A percentile compares a stretch with the other conserved stretches of the same genome.
Evolutionary conservation across 2,329 filamentous ascomycete species (phyloP).

Genomic region (Botrytis fabae): DNA sequence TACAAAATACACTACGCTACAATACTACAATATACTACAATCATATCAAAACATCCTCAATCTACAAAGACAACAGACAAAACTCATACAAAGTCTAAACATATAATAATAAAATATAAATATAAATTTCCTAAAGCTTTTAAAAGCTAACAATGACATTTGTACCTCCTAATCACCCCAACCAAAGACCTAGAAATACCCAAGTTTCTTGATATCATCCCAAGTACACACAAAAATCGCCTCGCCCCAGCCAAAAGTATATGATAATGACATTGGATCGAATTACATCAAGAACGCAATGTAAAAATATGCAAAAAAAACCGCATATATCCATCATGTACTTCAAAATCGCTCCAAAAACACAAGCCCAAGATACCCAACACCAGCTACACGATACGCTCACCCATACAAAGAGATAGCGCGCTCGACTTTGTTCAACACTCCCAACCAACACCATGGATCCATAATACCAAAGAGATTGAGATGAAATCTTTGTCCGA

Average conservation of each 20-base stretch:
- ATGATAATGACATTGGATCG: constrained; percentile 26
- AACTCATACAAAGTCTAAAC: background rate
- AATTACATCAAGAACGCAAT: constrained; percentile 27
- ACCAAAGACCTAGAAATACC: constrained; percentile 17
- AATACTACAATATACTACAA: background rate
- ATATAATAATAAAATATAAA: background rate
- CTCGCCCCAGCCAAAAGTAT: constrained; percentile 23
- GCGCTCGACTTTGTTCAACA: constrained; percentile 34
- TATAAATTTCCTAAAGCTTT: background rate
- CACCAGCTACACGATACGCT: constrained; percentile 26
- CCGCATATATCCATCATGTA: constrained; percentile 27
- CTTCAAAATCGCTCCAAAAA: constrained; percentile 35
- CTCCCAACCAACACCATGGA: constrained; percentile 35
- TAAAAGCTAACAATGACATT: constrained; percentile 10
- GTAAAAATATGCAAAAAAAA: constrained; percentile 36
- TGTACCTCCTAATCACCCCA: constrained; percentile 20
- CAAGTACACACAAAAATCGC: constrained; percentile 23
- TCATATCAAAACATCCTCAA: background rate
- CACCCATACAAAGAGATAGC: constrained; percentile 37
- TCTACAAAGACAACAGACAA: background rate
- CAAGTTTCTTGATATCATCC: constrained; percentile 25
- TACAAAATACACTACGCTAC: background rate
- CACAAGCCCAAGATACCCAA: constrained; percentile 27
- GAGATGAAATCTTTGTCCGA: constrained; percentile 39
- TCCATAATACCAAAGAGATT: constrained; percentile 31